A percentile compares a stretch with the other conserved stretches of the same genome.
Conservation (phyloP, 2,329 filamentous ascomycete genomes). For the Mycosphaerella sp. region DNA sequence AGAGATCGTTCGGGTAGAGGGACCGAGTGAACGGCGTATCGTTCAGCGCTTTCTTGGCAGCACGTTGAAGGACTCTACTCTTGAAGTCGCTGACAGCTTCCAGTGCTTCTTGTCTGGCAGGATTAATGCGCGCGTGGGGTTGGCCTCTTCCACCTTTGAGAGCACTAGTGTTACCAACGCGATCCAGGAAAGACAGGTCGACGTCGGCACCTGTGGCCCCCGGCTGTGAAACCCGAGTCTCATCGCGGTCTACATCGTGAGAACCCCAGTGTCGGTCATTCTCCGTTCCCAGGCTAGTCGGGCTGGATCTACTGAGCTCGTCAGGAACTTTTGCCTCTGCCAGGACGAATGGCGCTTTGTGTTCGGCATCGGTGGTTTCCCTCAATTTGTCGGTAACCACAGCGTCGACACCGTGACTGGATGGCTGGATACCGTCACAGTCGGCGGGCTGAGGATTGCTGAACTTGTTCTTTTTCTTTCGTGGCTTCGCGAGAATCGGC, state of each 20-base stretch:
- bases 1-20: background rate
- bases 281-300: background rate
- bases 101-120: conserved; percentile 3
- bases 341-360: background rate
- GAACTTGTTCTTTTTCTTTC: conserved; percentile 4
- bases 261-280: background rate
- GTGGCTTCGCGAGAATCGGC: conserved; percentile 8
- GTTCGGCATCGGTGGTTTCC: background rate
- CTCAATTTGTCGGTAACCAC: background rate
- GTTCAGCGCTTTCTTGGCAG: conserved; percentile 3
- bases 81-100: conserved; percentile 7
- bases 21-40: conserved; percentile 3
- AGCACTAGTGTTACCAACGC: background rate
- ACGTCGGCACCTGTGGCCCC: background rate
- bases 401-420: background rate
- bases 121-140: background rate
- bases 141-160: background rate
- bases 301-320: background rate
- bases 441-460: too few species aligned
- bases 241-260: background rate
- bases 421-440: too few species aligned
- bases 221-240: background rate
- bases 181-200: background rate
- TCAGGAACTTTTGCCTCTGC: background rate
- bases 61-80: conserved; percentile 8